Percentiles rank a stretch among this genome's conserved stretches.
phyloP scores from a whole-genome alignment of 257 asterid species.

The Cynanchum wilfordii region DNA sequence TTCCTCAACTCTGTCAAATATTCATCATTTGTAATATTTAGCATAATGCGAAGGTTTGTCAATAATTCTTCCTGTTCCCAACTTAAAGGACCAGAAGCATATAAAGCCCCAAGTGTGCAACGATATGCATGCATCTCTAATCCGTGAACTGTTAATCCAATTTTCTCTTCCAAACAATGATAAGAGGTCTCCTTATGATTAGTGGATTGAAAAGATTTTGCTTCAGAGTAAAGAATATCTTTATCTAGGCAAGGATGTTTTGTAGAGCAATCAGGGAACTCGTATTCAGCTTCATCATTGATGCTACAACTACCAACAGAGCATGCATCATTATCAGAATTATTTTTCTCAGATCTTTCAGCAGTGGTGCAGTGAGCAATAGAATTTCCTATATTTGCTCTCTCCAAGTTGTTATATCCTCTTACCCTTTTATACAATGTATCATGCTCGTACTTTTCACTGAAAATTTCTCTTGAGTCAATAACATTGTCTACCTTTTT shows the following conservation, averaged over 20 bases:
- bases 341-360: slow-evolving; percentile 21
- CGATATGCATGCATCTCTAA: slow-evolving; percentile 43
- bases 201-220: slow-evolving; percentile 24
- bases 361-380: not conserved
- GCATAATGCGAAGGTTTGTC: slow-evolving; percentile 40
- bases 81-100: slow-evolving; percentile 44
- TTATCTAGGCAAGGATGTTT: slow-evolving; percentile 19
- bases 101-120: slow-evolving; percentile 40
- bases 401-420: slow-evolving; percentile 22
- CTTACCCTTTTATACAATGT: slow-evolving; percentile 15
- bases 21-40: slow-evolving; percentile 41
- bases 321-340: slow-evolving; percentile 26
- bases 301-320: slow-evolving; percentile 42
- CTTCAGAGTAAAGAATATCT: slow-evolving; percentile 24
- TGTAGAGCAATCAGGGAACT: slow-evolving; percentile 15
- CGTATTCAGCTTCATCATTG: slow-evolving; percentile 10
- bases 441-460: slow-evolving; percentile 15
- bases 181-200: slow-evolving; percentile 16
- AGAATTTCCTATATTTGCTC: slow-evolving; percentile 8
- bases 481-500: slow-evolving; percentile 20
- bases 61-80: slow-evolving; percentile 42
- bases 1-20: slow-evolving; percentile 37
- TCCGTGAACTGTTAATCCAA: slow-evolving; percentile 27
- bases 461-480: slow-evolving; percentile 12
- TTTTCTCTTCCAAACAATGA: slow-evolving; percentile 17